Evolutionary conservation across 768 basidiomycete species (phyloP).

Genomic region (Coprinopsis marcescibilis): DNA sequence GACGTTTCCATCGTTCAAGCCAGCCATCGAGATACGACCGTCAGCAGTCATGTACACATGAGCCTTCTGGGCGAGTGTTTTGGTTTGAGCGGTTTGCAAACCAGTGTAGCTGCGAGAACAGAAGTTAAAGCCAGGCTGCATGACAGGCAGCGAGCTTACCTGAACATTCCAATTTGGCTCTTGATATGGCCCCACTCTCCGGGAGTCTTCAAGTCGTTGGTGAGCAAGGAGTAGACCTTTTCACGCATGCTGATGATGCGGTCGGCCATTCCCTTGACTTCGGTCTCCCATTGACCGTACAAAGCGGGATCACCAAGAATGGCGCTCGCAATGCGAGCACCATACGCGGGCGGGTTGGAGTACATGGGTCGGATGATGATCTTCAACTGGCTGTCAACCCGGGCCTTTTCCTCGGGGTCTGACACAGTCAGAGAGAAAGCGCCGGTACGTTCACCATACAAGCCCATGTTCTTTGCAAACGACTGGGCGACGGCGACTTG

Average conservation of each 20-base stretch:
- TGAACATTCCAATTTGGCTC: slow-evolving; percentile 97
- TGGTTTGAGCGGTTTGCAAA: slow-evolving; percentile 71
- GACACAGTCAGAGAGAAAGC: slow-evolving; percentile 80
- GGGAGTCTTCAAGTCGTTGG: slow-evolving; percentile 78
- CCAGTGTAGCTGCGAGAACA: slow-evolving; percentile 69
- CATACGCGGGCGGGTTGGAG: slow-evolving; percentile 93
- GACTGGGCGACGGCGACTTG: slow-evolving; percentile 89
- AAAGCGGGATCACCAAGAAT: slow-evolving; percentile 73
- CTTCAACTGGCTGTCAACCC: slow-evolving; percentile 91
- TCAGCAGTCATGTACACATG: slow-evolving; percentile 94
- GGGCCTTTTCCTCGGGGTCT: slow-evolving; percentile 70
- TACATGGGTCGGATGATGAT: slow-evolving; percentile 95
- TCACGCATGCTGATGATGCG: slow-evolving; percentile 93
- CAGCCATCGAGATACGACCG: slow-evolving; percentile 93
- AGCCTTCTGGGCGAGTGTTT: slow-evolving; percentile 77
- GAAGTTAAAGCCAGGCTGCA: slow-evolving; percentile 1
- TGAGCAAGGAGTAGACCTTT: slow-evolving; percentile 71
- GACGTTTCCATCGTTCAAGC: slow-evolving; percentile 77
- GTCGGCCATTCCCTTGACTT: slow-evolving; percentile 94
- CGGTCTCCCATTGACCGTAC: slow-evolving; percentile 82
- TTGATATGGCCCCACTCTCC: slow-evolving; percentile 95
- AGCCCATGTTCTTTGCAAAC: slow-evolving; percentile 99
- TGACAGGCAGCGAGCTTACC: slow-evolving; percentile 41
- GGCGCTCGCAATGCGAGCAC: slow-evolving; percentile 79
- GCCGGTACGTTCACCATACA: slow-evolving; percentile 98